Base-by-base conservation (phyloP, 2,329 filamentous ascomycete species). In the Pestalotiopsis sp. region DNA sequence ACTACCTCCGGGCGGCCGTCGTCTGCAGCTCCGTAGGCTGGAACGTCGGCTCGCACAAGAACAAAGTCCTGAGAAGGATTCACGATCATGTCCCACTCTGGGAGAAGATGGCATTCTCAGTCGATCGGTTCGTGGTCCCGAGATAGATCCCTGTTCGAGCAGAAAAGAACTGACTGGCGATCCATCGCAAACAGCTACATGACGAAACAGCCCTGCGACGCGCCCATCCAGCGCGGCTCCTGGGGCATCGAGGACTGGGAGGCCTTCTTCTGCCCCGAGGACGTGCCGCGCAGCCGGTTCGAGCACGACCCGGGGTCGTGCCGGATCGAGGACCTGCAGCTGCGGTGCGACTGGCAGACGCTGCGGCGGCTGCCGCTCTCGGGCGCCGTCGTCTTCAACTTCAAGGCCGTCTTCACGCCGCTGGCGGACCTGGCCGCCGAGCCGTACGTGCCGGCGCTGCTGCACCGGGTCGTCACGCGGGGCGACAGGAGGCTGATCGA, bases 321-420 rank as follows among this genome's bases (percentile, higher is more conserved):
- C 57, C 81, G 80, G 0, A 76, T 89, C 2, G 84, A 87, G 0
- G 87, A 92, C 41, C 83, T 92, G 71, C 82, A 91, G 70, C 82
- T 97, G 1, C 88, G 94, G 4, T 93, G 96, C 1, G 94, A 97
- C 78, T 97, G 93, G 93, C 94, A 97, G 80, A 97, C 94, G 0
- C 82, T 97, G 3, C 89, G 94, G 1, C 88, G 94, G 2, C 81
- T 97, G 0, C 93, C 94, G 0, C 82, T 97, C 0, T 94, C 91
- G 0, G 93, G 88, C 0, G 91, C 87, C 0, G 83, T 97, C 1
- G 87, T 94, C 0, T 97, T 97, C 83, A 97, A 96, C 78, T 97
- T 95, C 87, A 97, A 95, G 76, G 93, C 92, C 0, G 79, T 96
- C 0, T 97, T 97, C 79, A 96, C 93, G 0, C 92, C 92, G 0